Base-by-base conservation (phyloP, 2,329 filamentous ascomycete genomes). In the Calycina herbarum region DNA sequence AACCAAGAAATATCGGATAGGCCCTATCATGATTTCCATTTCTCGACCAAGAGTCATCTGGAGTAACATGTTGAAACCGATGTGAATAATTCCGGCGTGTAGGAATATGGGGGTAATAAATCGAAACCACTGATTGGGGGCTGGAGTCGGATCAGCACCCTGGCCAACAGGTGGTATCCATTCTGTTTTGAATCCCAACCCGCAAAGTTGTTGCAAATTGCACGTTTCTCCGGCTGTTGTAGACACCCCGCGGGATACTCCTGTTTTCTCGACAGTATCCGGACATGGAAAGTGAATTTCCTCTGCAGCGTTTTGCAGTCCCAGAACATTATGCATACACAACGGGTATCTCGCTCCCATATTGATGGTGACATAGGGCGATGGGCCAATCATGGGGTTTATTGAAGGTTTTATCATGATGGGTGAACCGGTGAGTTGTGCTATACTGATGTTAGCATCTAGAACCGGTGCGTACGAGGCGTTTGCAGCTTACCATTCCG, bases 301-400 rank as follows among this genome's bases (percentile, higher is more conserved):
- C 1, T 75, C 72, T 4, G 74, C 73, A 6, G 79, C 79, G 65
- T 86, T 82, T 73, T 89, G 89, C 42, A 94, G 82, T 58, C 82
- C 84, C 56, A 85, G 77, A 69, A 91, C 85, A 72, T 91, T 93
- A 81, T 94, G 94, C 95, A 99, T 99, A 78, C 95, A 99, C 6
- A 94, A 92, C 2, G 91, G 87, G 76, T 92, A 99, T 68, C 95
- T 89, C 51, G 94, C 92, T 66, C 95, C 95, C 92, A 99, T 97
- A 78, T 96, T 96, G 81, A 98, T 97, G 73, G 96, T 86, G 29
- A 98, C 87, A 72, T 93, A 92, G 1, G 89, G 86, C 5, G 94
- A 97, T 0, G 95, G 95, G 0, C 95, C 95, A 74, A 99, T 97
- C 93, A 99, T 97, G 66, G 92, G 91, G 79, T 98, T 99, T 81